These are phyloP conservation scores for Acacia melanoxylon DNA, from an alignment of 306 rosid species.

Conservation along the genomic window DNA sequence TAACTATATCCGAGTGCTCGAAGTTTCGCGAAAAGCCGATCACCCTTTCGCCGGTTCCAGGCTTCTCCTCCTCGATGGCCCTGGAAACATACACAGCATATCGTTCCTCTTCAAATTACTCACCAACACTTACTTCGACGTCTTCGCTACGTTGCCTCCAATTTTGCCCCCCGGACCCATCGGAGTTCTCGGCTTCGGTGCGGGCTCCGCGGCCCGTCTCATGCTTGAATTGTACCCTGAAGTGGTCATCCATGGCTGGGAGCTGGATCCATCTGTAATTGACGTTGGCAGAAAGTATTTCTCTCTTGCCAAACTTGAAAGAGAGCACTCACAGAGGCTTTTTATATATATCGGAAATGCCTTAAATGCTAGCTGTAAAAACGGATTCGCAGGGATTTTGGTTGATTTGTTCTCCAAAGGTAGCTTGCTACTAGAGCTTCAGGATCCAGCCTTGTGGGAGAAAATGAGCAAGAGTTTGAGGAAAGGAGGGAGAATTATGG, in stretches of 20 bases:
- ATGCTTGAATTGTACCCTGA: slow-evolving; percentile 61
- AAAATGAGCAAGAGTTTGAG: slow-evolving; percentile 60
- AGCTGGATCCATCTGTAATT: slow-evolving; percentile 80
- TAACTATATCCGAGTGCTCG: slow-evolving; percentile 81
- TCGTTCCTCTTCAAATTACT: slow-evolving; percentile 64
- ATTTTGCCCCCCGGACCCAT: slow-evolving; percentile 75
- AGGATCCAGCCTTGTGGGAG: slow-evolving; percentile 68
- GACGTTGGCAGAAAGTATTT: slow-evolving; percentile 77
- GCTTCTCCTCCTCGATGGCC: slow-evolving; percentile 82
- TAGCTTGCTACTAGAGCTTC: slow-evolving; percentile 77
- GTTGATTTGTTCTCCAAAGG: slow-evolving; percentile 79
- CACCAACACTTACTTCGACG: slow-evolving; percentile 79
- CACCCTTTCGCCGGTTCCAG: slow-evolving; percentile 92
- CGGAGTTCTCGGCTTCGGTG: slow-evolving; percentile 86
- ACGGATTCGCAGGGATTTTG: slow-evolving; percentile 79
- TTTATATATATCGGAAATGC: slow-evolving; percentile 69
- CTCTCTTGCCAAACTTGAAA: slow-evolving; percentile 58
- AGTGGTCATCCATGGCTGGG: slow-evolving; percentile 75
- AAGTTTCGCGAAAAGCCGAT: slow-evolving; percentile 70
- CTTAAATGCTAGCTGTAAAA: slow-evolving; percentile 46
- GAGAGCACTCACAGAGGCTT: slow-evolving; percentile 47
- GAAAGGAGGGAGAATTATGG: slow-evolving; percentile 87
- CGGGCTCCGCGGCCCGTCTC: slow-evolving; percentile 71
- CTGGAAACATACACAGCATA: slow-evolving; percentile 95
- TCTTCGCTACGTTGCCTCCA: slow-evolving; percentile 82